Conservation (phyloP, 2,329 filamentous ascomycete species). For the Zymoseptoria ardabiliae region DNA sequence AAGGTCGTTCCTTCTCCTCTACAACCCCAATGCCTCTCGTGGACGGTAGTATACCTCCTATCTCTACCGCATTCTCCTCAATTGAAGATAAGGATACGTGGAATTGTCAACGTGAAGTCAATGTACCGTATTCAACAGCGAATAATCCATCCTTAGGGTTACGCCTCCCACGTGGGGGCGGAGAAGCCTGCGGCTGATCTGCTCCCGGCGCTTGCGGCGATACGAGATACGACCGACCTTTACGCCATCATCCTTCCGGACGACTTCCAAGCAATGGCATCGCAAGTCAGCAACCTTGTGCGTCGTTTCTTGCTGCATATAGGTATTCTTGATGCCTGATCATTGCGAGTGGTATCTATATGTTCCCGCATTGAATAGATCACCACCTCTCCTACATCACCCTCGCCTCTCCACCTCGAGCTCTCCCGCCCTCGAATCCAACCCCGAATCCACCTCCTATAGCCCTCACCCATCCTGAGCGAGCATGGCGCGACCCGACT, state of each 20-base stretch:
- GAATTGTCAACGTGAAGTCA: no score
- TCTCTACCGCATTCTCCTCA: no score
- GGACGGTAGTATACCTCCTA: no score
- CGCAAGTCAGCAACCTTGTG: neutral
- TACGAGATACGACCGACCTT: neutral
- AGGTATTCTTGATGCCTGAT: neutral
- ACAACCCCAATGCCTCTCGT: no score
- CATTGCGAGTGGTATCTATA: neutral
- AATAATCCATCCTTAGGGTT: no score
- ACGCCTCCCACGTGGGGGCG: no score
- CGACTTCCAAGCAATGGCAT: neutral
- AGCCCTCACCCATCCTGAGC: neutral
- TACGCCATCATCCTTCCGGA: neutral
- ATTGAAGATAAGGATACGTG: no score
- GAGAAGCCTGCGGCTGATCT: no score
- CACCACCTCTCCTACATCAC: neutral
- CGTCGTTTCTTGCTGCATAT: neutral
- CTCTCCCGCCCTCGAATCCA: neutral
- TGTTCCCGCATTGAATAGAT: neutral
- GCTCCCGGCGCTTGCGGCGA: neutral
- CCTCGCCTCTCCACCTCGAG: neutral
- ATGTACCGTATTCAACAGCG: no score
- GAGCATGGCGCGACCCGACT: constrained; percentile 32
- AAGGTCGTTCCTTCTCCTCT: no score
- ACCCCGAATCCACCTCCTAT: neutral